Conservation (phyloP, 2,329 filamentous ascomycete genomes). For the Monosporascus sp. region DNA sequence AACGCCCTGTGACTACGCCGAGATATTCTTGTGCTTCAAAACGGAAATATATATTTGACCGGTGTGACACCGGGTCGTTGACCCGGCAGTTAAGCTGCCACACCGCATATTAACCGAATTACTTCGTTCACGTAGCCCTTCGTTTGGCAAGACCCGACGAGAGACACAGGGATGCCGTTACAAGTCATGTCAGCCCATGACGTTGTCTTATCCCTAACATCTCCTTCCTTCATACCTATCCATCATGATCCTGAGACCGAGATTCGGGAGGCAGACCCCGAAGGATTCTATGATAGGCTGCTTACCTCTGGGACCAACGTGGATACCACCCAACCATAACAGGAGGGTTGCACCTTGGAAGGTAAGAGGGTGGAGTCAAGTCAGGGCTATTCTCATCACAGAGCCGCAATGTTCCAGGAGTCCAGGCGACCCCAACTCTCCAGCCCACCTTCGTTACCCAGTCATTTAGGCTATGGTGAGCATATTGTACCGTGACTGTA, state of each 20-base stretch:
- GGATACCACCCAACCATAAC: neutral
- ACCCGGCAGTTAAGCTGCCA: neutral
- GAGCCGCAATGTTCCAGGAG: neutral
- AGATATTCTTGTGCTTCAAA: neutral
- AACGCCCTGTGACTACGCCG: neutral
- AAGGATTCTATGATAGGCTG: neutral
- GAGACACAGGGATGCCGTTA: neutral
- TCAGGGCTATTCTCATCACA: neutral
- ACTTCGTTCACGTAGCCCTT: neutral
- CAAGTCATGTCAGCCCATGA: neutral
- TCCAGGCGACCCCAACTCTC: neutral
- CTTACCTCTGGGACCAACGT: neutral
- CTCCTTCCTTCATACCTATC: neutral
- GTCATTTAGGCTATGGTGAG: neutral
- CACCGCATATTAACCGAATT: neutral
- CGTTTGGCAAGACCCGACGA: neutral
- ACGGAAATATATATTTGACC: neutral
- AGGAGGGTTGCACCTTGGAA: neutral
- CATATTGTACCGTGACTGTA: neutral
- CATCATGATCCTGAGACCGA: neutral
- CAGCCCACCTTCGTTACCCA: neutral
- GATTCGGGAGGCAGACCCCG: neutral
- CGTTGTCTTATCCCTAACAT: neutral
- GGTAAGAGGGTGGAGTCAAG: neutral
- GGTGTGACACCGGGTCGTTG: neutral